These are phyloP conservation scores for Buddleja alternifolia DNA, from an alignment of 257 asterid species.

Conservation along the genomic window DNA sequence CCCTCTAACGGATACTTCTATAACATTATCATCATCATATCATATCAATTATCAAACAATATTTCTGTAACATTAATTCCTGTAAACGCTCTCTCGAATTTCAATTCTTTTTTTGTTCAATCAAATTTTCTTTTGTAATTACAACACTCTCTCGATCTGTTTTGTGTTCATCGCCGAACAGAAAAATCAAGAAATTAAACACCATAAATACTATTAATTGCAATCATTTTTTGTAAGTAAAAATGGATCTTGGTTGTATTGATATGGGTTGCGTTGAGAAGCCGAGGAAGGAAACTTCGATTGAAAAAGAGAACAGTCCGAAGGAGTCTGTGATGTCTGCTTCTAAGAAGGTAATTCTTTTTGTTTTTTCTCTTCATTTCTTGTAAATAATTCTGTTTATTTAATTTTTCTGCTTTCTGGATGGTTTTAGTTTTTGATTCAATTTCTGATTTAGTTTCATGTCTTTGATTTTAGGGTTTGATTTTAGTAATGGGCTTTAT, in stretches of 20 bases:
- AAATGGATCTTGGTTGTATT: slow-evolving; percentile 87
- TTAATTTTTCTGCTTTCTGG: not conserved
- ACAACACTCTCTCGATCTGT: not conserved
- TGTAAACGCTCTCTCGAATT: slow-evolving; percentile 3
- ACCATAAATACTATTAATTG: slow-evolving; percentile 12
- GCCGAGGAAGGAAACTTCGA: slow-evolving; percentile 36
- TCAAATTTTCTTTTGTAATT: not conserved
- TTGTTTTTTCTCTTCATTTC: slow-evolving; percentile 10
- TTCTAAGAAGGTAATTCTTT: slow-evolving; percentile 61
- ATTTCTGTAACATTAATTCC: slow-evolving; percentile 2
- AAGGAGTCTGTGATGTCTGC: slow-evolving; percentile 52
- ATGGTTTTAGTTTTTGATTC: not conserved
- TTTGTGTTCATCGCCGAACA: slow-evolving; percentile 2
- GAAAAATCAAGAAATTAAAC: slow-evolving; percentile 11
- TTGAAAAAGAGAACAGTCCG: slow-evolving; percentile 46
- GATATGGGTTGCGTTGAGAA: slow-evolving; percentile 85
- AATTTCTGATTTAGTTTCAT: not conserved
- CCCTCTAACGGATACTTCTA: slow-evolving; percentile 66
- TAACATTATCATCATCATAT: slow-evolving; percentile 6
- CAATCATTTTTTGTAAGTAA: not conserved
- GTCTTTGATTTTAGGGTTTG: slow-evolving; percentile 19
- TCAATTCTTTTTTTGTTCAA: slow-evolving; percentile 12
- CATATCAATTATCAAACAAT: not conserved
- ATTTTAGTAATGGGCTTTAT: slow-evolving; percentile 9
- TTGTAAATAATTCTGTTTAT: not conserved